Evolutionary conservation across 1,139 yeast genomes (phyloP).

Genomic region (Suhomyces taliae): DNA sequence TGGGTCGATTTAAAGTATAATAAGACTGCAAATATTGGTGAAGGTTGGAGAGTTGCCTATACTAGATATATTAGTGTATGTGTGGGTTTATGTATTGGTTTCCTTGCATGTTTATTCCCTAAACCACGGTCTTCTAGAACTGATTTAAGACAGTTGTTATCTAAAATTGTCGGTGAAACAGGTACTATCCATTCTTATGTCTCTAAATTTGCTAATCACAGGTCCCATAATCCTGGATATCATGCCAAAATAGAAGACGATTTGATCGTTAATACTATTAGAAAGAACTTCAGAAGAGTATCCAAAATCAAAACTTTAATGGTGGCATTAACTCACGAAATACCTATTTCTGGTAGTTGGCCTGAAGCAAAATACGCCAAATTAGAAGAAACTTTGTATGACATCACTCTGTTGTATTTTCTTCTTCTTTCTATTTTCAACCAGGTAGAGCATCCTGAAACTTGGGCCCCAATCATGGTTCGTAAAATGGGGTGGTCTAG

Average conservation of each 20-base stretch:
- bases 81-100: conserved; percentile 32
- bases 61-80: conserved; percentile 30
- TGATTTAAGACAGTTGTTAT: conserved; percentile 26
- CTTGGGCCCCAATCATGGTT: conserved; percentile 30
- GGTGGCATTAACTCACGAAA: conserved; percentile 32
- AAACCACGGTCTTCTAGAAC: conserved; percentile 32
- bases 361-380: conserved; percentile 30
- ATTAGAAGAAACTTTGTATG: conserved; percentile 27
- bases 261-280: conserved; percentile 22
- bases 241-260: conserved; percentile 26
- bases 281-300: conserved; percentile 24
- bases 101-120: conserved; percentile 34
- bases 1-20: conserved; percentile 28
- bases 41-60: conserved; percentile 32
- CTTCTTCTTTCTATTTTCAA: conserved; percentile 27
- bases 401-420: conserved; percentile 31
- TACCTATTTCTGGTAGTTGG: conserved; percentile 37
- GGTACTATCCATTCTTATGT: conserved; percentile 35
- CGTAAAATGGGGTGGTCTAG: conserved; percentile 35
- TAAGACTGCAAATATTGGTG: conserved; percentile 25
- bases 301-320: conserved; percentile 25
- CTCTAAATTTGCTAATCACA: conserved; percentile 27
- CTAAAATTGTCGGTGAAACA: conserved; percentile 25
- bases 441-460: conserved; percentile 27
- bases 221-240: conserved; percentile 22